A percentile compares a stretch with the other conserved stretches of the same genome.
These are phyloP conservation scores for Posidonia australis DNA, from an alignment of 106 monocot genomes.

Conservation along the genomic window DNA sequence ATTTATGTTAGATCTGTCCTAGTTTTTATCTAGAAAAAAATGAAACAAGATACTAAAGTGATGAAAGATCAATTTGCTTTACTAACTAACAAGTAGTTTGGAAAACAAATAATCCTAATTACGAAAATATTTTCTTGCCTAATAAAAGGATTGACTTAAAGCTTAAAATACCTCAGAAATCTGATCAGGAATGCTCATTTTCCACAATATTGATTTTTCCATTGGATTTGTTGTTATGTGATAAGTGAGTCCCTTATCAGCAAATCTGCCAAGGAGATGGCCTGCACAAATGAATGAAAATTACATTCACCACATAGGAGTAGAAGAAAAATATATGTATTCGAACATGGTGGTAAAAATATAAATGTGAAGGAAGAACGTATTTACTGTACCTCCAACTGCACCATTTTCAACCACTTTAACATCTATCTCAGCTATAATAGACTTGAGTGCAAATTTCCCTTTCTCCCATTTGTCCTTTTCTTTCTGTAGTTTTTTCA, in stretches of 20 bases:
- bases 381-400: constrained; percentile 48
- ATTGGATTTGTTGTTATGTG: constrained; percentile 60
- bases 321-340: neutral
- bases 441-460: constrained; percentile 70
- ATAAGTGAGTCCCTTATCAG: constrained; percentile 64
- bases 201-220: constrained; percentile 79
- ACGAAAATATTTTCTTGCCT: too few relatives aligned
- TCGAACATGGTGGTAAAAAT: neutral
- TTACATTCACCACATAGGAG: neutral
- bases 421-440: constrained; percentile 77
- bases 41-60: too few relatives aligned
- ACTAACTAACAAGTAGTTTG: too few relatives aligned
- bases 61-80: too few relatives aligned
- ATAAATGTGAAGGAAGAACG: neutral
- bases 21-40: too few relatives aligned
- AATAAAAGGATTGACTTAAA: too few relatives aligned
- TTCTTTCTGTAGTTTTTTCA: constrained; percentile 71
- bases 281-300: constrained; percentile 26
- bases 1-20: too few relatives aligned
- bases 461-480: constrained; percentile 84
- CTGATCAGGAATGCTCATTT: constrained; percentile 64
- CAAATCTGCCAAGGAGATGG: constrained; percentile 65
- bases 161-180: constrained; percentile 20
- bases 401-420: constrained; percentile 70
- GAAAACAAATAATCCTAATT: too few relatives aligned